Conservation (phyloP, 2,329 filamentous ascomycete genomes). For the Cercospora beticola region DNA sequence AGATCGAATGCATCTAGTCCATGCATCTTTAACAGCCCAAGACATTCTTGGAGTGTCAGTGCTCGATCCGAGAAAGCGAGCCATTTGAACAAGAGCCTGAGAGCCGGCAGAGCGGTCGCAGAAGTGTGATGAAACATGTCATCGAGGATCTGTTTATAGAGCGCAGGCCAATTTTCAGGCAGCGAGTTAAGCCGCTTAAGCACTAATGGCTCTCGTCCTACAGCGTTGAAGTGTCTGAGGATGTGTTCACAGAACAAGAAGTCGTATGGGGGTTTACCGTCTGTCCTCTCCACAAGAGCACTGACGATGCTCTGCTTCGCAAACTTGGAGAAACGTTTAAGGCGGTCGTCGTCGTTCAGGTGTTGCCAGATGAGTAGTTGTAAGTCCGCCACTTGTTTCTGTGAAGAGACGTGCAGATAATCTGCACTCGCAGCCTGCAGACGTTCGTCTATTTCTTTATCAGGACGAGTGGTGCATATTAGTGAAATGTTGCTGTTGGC, state of each 20-base stretch:
- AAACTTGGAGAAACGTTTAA: slow-evolving; percentile 8
- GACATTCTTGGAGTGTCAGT: slow-evolving; percentile 8
- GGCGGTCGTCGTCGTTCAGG: slow-evolving; percentile 7
- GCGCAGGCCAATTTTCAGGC: slow-evolving; percentile 3
- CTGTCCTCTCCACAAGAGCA: neutral
- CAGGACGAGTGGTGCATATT: slow-evolving; percentile 7
- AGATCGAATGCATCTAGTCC: slow-evolving; percentile 6
- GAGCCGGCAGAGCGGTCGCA: neutral
- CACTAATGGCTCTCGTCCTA: slow-evolving; percentile 6
- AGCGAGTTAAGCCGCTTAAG: slow-evolving; percentile 1
- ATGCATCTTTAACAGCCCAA: neutral
- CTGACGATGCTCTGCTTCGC: slow-evolving; percentile 9
- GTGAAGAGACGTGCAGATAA: neutral
- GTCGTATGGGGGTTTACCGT: neutral
- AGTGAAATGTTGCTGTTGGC: neutral
- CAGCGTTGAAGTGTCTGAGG: slow-evolving; percentile 3
- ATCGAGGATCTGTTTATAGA: slow-evolving; percentile 8
- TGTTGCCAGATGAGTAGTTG: slow-evolving; percentile 6
- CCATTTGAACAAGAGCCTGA: slow-evolving; percentile 7
- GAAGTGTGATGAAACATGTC: neutral
- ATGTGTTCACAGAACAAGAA: slow-evolving; percentile 8
- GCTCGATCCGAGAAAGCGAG: slow-evolving; percentile 4
- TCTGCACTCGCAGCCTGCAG: neutral
- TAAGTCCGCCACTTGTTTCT: neutral
- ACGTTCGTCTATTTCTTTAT: neutral